Evolutionary conservation across 208 protist genomes (phyloP).

Genomic region (Leishmania amazonensis): DNA sequence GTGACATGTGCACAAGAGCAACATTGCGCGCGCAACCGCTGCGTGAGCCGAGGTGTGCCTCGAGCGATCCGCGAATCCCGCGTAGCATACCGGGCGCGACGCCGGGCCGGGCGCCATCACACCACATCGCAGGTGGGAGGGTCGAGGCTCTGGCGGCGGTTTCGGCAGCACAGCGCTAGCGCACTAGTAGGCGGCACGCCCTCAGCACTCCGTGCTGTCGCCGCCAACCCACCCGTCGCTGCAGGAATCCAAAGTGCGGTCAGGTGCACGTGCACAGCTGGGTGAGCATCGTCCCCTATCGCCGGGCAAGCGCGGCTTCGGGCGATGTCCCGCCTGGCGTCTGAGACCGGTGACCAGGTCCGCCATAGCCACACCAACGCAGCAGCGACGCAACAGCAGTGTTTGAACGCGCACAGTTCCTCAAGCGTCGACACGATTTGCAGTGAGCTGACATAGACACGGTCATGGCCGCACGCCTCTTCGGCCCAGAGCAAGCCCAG

Average conservation of each 20-base stretch:
- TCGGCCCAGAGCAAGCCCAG: neutral
- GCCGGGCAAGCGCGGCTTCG: neutral
- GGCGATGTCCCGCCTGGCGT: neutral
- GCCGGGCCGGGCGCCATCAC: neutral
- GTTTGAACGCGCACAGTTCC: neutral
- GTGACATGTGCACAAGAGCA: neutral
- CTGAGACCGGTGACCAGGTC: neutral
- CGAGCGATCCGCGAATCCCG: neutral
- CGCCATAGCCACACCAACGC: neutral
- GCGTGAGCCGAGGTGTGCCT: neutral
- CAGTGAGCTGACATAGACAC: neutral
- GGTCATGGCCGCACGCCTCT: neutral
- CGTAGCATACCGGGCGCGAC: neutral
- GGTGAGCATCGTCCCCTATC: neutral
- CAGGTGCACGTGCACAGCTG: neutral
- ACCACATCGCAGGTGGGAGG: neutral
- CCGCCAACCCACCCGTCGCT: no score
- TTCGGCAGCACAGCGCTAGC: neutral
- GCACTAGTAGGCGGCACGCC: neutral
- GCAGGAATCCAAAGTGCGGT: neutral
- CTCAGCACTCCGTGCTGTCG: neutral
- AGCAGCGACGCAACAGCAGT: neutral
- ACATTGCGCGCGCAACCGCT: neutral
- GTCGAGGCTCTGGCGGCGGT: neutral
- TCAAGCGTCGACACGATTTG: neutral